A percentile compares a stretch with the other conserved stretches of the same genome.
phyloP scores from a whole-genome alignment of 148 eudicot species.

The Chenopodium berlandieri region DNA sequence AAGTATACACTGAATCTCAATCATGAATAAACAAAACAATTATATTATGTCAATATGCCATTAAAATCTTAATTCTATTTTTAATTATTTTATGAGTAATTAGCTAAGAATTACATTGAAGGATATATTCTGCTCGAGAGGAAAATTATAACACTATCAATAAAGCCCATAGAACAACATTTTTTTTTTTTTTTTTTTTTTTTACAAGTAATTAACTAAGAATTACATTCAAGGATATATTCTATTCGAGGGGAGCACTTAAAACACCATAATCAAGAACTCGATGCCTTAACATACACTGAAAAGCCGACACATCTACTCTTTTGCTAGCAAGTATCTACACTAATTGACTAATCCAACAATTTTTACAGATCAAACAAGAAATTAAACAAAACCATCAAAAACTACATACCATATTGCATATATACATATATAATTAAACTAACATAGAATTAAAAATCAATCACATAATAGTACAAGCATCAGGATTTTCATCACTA shows the following conservation, averaged over 20 bases:
- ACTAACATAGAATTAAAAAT: no score
- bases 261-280: background rate
- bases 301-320: background rate
- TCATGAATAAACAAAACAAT: no score
- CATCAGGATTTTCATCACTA: conserved; percentile 69
- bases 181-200: no score
- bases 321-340: background rate
- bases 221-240: background rate
- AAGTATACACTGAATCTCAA: no score
- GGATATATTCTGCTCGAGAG: no score
- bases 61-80: no score
- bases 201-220: background rate
- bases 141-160: no score
- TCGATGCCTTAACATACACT: background rate
- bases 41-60: no score
- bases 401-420: background rate
- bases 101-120: no score
- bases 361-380: background rate
- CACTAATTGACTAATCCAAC: background rate
- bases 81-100: no score
- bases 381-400: background rate
- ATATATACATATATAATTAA: no score
- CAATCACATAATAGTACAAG: conserved; percentile 59
- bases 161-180: no score
- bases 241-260: background rate